Base-by-base conservation (phyloP, 2,329 filamentous ascomycete genomes). In the Pseudogymnoascus sp. region DNA sequence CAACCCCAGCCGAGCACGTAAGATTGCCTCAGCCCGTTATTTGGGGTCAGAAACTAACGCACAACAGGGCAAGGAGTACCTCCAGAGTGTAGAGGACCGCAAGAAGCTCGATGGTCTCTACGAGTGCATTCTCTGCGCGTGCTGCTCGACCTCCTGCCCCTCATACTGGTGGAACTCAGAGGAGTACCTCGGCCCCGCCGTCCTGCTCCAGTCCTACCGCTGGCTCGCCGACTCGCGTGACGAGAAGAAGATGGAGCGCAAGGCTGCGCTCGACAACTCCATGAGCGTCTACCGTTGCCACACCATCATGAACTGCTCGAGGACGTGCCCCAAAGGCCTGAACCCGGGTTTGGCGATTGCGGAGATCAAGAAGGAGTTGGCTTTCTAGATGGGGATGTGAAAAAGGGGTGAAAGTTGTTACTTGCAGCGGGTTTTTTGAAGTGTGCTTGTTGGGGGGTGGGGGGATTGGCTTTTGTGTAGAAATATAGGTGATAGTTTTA, bases 101-200 rank as follows among this genome's bases (percentile, higher is more conserved):
- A 90, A 87, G 80, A 99, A 96, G 87, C 88, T 99, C 63, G 95
- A 97, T 76, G 95, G 95, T 69, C 86, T 97, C 31, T 97, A 99
- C 82, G 95, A 99, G 81, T 99, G 95, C 81, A 97, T 99, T 78
- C 88, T 99, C 65, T 99, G 95, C 83, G 93, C 93, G 71, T 99
- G 95, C 87, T 99, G 95, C 87, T 95, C 90, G 70, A 99, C 95
- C 21, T 96, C 93, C 57, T 99, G 95, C 84, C 95, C 95, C n/a
- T 97, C 92, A 16, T 99, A 99, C 84, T 99, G 95, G 95, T 99
- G 95, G 95, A 99, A 99, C 83, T 87, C 89, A 71, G 93, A 97
- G 80, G 93, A 97, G 79, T 99, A 99, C 81, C 90, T 99, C 61
- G 95, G 95, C 68, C 95, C 95, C 65, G 95, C 95, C 69, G 91